These are phyloP conservation scores for Annulohypoxylon truncatum DNA, from an alignment of 2,329 filamentous ascomycete genomes.

Conservation along the genomic window DNA sequence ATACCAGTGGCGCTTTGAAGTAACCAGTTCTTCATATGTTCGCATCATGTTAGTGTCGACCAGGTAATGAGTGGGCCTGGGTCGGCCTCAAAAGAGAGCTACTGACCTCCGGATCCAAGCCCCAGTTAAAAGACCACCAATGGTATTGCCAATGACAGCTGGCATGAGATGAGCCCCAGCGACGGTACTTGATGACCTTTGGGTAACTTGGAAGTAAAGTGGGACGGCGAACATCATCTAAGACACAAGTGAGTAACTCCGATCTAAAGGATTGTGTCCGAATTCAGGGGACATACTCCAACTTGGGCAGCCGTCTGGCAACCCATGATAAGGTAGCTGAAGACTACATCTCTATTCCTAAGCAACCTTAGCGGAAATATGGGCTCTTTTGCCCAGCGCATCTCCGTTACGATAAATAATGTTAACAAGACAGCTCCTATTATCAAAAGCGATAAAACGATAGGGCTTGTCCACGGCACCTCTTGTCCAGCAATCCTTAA, in stretches of 20 bases:
- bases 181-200: constrained; percentile 65
- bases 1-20: constrained; percentile 66
- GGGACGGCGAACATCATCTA: constrained; percentile 74
- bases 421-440: constrained; percentile 46
- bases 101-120: constrained; percentile 61
- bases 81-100: neutral
- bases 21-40: constrained; percentile 61
- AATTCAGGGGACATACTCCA: constrained; percentile 55
- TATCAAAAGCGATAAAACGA: constrained; percentile 50
- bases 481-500: constrained; percentile 55
- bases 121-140: constrained; percentile 71
- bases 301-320: constrained; percentile 69
- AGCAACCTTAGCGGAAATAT: constrained; percentile 69
- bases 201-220: constrained; percentile 75
- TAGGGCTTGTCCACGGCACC: constrained; percentile 54
- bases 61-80: neutral
- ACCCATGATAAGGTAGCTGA: constrained; percentile 63
- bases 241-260: constrained; percentile 18
- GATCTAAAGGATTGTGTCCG: neutral
- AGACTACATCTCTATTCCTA: constrained; percentile 61
- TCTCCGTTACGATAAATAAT: constrained; percentile 54
- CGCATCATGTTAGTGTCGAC: neutral
- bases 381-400: constrained; percentile 62
- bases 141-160: constrained; percentile 73
- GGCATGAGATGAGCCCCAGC: constrained; percentile 73